Evolutionary conservation across 441 rosid species (phyloP), one percentile per base, ranked within the genome.

Genomic region (Erodium moschatum): DNA sequence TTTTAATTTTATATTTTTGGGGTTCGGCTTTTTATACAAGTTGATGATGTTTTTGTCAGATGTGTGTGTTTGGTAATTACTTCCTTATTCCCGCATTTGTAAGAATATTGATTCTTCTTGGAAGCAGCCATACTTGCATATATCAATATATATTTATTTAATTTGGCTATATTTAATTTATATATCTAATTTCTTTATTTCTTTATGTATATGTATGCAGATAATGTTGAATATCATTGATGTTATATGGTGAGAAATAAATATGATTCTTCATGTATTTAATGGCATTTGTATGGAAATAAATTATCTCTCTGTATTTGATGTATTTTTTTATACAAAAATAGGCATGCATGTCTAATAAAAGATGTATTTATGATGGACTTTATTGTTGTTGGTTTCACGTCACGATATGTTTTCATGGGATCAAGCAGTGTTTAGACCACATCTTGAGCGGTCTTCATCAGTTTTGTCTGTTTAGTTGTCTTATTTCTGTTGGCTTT

Each of bases 371-470:
- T 80, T 80, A 83, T 81, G 80, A 76, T 64, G 70, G 77, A 70
- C 71, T 82, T 83, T 81, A 81, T 74, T 77, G 83, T 81, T 67
- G 87, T 79, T 84, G 21, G 90, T 81, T 84, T 79, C 72, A 69
- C 56, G 87, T 86, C 88, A 76, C 81, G 79, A 72, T 84, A 87
- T 79, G 73, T 74, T 62, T 69, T 6, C 7, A 38, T 38, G n/a
- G n/a, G n/a, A n/a, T n/a, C n/a, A n/a, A n/a, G n/a, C n/a, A n/a
- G n/a, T n/a, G n/a, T n/a, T n/a, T n/a, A n/a, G n/a, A n/a, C n/a
- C n/a, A n/a, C n/a, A n/a, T n/a, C n/a, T n/a, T n/a, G n/a, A n/a
- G n/a, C n/a, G n/a, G n/a, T n/a, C n/a, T n/a, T n/a, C n/a, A n/a
- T n/a, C n/a, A n/a, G n/a, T n/a, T n/a, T n/a, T n/a, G n/a, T n/a